Base-by-base conservation (phyloP, 495 filamentous ascomycete species). In the Xylaria nigripes region DNA sequence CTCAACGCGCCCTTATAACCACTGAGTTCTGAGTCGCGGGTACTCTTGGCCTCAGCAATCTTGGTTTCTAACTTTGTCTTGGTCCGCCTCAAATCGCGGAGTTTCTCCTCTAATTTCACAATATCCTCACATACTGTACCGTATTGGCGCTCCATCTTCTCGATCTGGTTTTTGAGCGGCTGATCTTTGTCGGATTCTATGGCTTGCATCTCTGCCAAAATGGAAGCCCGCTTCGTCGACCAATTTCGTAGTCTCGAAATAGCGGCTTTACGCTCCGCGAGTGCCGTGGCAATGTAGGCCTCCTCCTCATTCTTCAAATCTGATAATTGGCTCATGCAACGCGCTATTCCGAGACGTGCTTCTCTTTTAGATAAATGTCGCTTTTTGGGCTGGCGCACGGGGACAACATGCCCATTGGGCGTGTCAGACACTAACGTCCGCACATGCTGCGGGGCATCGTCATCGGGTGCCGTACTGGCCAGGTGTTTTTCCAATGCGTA, bases 271-370 rank as follows among this genome's bases (percentile, higher is more conserved):
- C 85, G 75, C 54, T 81, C 71, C 8, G 69, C 65, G 16, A 86
- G 62, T 18, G 87, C 82, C 2, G 66, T 60, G 2, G 72, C 69
- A 1, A 94, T 73, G 34, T 85, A 70, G 0, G 76, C 76, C 29
- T 77, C 73, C 68, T 96, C 88, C 45, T 89, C 81, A 42, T 76
- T 76, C 54, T 91, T 88, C 8, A 95, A 71, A 51, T 75, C 76
- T 15, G 87, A 78, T 27, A 96, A 70, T 52, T 86, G 81, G 30
- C 77, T 75, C 56, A 97, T 94, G 18, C 82, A 81, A 50, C 70
- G 73, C 4, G 85, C 74, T 10, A 97, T 82, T 1, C 85, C 86
- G 2, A 81, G 72, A 22, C 92, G 76, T 7, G 90, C 89, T 48
- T 77, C 78, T 29, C 75, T 74, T 21, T 95, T 73, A 0, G 82